Base-by-base conservation (phyloP, 306 rosid species). In the Spatholobus suberectus region DNA sequence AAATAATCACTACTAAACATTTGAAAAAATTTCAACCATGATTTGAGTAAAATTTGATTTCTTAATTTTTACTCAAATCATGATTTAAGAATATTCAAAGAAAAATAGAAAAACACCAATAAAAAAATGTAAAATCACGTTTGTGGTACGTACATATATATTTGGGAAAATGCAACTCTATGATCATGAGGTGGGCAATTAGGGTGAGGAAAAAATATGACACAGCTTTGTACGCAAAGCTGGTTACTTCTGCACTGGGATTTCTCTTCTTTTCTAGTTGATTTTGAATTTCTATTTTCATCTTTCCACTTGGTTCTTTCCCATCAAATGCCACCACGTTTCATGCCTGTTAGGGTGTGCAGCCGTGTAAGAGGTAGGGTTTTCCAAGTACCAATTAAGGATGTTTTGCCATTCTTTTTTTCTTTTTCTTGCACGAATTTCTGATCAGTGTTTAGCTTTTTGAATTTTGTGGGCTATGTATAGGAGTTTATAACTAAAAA, bases 191-290 rank as follows among this genome's bases (percentile, higher is more conserved):
- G 15, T 18, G 34, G 5, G 34, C 34, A 32, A 49, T 32, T 65
- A 44, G 17, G 68, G 32, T 38, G 83, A 82, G 61, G 46, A 83
- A 73, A 73, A 81, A 84, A 70, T 82, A 83, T 70, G 52, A 26
- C 10, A 29, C 82, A 81, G 69, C 80, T 81, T 83, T 85, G 86
- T 80, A 67, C 44, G 70, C 26, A 86, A 78, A 86, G 90, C 84
- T 79, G 81, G 12, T 35, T 38, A 37, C 59, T 40, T 52, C 63
- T 66, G 61, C 67, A 23, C 41, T 24, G 32, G 47, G 76, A 43
- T 59, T 58, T 81, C 71, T 85, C 67, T 57, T 57, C 84, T 29
- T 24, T 78, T 77, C 24, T 77, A 8, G 85, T 75, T 75, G 85
- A 82, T 75, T 73, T 26, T 74, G 58, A 44, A 51, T 63, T 74